These are phyloP conservation scores for Suillus decipiens DNA, from an alignment of 768 basidiomycete genomes.

Conservation along the genomic window DNA sequence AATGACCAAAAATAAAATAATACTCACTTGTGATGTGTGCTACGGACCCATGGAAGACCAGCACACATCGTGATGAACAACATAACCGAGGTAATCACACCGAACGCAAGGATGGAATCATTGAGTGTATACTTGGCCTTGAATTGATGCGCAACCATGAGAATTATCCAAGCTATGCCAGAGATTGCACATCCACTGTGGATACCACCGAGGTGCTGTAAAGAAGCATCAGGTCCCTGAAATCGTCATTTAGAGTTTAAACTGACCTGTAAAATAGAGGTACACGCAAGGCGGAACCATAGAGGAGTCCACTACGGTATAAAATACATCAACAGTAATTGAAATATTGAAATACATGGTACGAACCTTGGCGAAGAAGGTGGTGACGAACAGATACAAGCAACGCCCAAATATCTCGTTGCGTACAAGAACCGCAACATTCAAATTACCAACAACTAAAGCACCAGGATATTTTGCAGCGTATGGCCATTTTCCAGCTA, in stretches of 20 bases:
- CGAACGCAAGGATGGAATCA: slow-evolving; percentile 59
- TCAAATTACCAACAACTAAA: slow-evolving; percentile 73
- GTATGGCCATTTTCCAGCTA: slow-evolving; percentile 67
- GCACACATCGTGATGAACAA: slow-evolving; percentile 61
- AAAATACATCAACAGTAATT: slow-evolving; percentile 3
- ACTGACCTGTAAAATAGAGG: slow-evolving; percentile 65
- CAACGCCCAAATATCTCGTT: slow-evolving; percentile 84
- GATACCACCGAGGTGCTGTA: slow-evolving; percentile 75
- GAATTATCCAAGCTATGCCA: slow-evolving; percentile 68
- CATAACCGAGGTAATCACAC: slow-evolving; percentile 56
- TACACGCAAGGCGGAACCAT: slow-evolving; percentile 70
- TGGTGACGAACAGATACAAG: slow-evolving; percentile 71
- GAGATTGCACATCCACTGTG: slow-evolving; percentile 76
- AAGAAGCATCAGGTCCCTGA: slow-evolving; percentile 13
- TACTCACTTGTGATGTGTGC: slow-evolving; percentile 77
- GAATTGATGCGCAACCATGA: slow-evolving; percentile 61
- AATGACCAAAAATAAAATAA: neutral
- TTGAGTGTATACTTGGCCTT: slow-evolving; percentile 48
- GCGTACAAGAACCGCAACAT: slow-evolving; percentile 71
- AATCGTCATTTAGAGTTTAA: neutral
- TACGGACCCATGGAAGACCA: slow-evolving; percentile 79
- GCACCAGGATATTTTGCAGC: slow-evolving; percentile 68
- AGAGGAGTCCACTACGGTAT: slow-evolving; percentile 66
- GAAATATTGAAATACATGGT: neutral
- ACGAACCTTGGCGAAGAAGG: slow-evolving; percentile 66